Evolutionary conservation across 305 asterid species (phyloP), one percentile per base, ranked within the genome.

Genomic region (Solanum hybrid): DNA sequence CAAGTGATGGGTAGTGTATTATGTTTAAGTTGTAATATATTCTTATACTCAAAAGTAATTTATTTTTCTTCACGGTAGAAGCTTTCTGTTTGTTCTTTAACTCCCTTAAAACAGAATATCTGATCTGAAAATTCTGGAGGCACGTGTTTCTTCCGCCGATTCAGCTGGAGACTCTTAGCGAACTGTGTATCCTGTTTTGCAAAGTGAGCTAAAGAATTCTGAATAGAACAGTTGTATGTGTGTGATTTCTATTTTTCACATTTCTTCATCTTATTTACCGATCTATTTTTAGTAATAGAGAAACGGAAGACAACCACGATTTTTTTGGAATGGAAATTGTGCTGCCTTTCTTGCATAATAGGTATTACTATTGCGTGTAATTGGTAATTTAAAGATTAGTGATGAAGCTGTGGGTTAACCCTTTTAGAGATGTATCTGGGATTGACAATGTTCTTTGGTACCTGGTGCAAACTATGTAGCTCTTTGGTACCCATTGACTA

Each of bases 51-150:
- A n/a, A n/a, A 35, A 78, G n/a, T 37, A 79, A 31, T 71, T 45
- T 26, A 38, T 45, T 45, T 86, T 76, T 60, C 76, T 8, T 37
- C n/a, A 19, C 24, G 36, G 69, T 79, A 90, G 89, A 92, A 82
- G 78, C n/a, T 60, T 34, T 85, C 72, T 13, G 89, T 78, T 85
- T 90, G 91, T 92, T 90, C 90, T 90, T 92, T 92, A 80, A 90
- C 91, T 90, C 92, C 87, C 86, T 69, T 86, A 69, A 87, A 91
- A 90, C 93, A 90, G 92, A 94, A 88, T 66, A 69, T 87, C 89
- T 87, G 76, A 88, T 88, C 92, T 66, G 90, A 91, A 84, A 81
- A 27, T 64, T 86, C 91, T 87, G 90, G 93, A 91, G 92, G 93
- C 92, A 88, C 91, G 40, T 90, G 92, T 66, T 90, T 84, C 90